phyloP scores from a whole-genome alignment of 345 rosid genomes.

The Atalantia buxifolia region DNA sequence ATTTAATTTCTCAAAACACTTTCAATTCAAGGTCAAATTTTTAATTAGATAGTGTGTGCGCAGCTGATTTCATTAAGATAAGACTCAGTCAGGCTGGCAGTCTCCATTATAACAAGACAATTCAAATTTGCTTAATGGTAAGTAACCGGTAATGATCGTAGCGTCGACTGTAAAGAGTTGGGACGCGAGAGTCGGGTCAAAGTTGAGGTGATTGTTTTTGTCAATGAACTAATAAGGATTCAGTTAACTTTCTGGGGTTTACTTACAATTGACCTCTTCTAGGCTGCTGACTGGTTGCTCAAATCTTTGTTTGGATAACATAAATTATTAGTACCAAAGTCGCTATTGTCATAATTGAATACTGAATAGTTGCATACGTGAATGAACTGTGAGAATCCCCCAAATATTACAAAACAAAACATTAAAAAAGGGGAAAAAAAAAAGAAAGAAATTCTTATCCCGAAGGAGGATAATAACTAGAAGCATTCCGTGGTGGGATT shows the following conservation, averaged over 20 bases:
- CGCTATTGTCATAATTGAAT: too few relatives aligned
- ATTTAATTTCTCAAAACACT: too few relatives aligned
- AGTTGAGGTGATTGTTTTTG: background rate
- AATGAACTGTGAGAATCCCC: too few relatives aligned
- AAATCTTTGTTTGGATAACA: background rate
- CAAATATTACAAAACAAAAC: background rate
- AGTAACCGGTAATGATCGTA: background rate
- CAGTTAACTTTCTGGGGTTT: background rate
- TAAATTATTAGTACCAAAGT: too few relatives aligned
- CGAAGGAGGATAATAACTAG: constrained; percentile 19
- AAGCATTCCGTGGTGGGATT: constrained; percentile 19
- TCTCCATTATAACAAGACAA: background rate
- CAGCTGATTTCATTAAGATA: too few relatives aligned
- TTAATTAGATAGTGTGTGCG: too few relatives aligned
- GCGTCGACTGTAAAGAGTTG: background rate
- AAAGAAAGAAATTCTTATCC: background rate
- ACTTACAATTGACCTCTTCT: background rate
- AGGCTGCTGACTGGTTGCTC: background rate
- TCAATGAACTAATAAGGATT: background rate
- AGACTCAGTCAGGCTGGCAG: background rate
- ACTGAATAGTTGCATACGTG: too few relatives aligned
- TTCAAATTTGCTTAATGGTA: background rate
- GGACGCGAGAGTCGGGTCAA: background rate
- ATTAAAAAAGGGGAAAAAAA: background rate
- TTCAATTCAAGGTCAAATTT: too few relatives aligned